Conservation (phyloP, 805 yeast species). For the Ogataea pini region DNA sequence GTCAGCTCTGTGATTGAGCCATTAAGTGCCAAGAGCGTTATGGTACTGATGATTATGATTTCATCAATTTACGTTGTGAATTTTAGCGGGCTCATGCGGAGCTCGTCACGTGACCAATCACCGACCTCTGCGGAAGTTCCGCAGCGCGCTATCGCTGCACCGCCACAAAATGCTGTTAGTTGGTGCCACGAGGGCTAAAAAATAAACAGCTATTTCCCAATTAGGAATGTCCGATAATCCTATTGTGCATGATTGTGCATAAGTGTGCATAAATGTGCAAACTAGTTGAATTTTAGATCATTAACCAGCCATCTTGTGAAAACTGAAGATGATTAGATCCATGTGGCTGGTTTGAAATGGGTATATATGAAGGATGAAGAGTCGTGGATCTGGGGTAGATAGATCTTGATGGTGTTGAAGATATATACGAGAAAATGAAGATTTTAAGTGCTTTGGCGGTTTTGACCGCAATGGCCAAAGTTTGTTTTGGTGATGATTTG, state of each 20-base stretch:
- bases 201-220: not conserved
- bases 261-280: not conserved
- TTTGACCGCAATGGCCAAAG: constrained; percentile 3
- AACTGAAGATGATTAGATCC: not conserved
- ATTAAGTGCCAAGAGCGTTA: constrained; percentile 58
- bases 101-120: not conserved
- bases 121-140: constrained; percentile 2
- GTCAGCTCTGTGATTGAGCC: constrained; percentile 68
- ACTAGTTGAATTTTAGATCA: not conserved
- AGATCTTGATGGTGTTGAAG: not conserved
- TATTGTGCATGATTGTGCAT: not conserved
- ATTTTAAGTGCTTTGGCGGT: constrained; percentile 2
- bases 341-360: constrained; percentile 6
- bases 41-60: constrained; percentile 38
- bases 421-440: constrained; percentile 1
- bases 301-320: constrained; percentile 4
- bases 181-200: constrained; percentile 4
- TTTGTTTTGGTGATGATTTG: constrained; percentile 5
- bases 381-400: not conserved
- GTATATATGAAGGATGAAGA: constrained; percentile 1
- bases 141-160: not conserved
- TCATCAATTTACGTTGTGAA: constrained; percentile 57
- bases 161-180: not conserved
- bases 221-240: not conserved
- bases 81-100: constrained; percentile 36